Evolutionary conservation across 2,329 filamentous ascomycete genomes (phyloP), one percentile per base, ranked within the genome.

Genomic region (Chaetothyriales sp.): DNA sequence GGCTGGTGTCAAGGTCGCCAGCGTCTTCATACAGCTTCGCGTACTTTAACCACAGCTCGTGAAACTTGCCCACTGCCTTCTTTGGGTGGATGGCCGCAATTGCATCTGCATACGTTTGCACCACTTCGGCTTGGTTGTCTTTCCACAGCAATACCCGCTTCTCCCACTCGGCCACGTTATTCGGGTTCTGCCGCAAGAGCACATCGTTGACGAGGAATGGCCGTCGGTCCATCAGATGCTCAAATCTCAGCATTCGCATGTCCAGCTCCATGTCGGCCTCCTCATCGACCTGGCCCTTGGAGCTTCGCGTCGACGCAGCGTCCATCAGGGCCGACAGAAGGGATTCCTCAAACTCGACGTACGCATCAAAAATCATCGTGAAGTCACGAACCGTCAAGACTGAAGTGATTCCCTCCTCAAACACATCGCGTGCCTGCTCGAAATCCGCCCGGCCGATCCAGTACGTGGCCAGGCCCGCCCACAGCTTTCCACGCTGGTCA

Each of bases 361-460:
- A 98, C 0, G 89, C 86, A 67, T 98, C 92, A 62, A 98, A 98
- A 46, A 97, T 84, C 51, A 97, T 79, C 0, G 89, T 94, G 64
- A 98, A 98, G 69, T 98, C 92, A 51, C 92, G 83, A 45, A 98
- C 89, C 1, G 92, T 98, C 90, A 97, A 97, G 57, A 95, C 94
- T 1, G 90, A 97, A 9, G 88, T 95, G 59, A 97, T 87, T 45
- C 87, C 94, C 68, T 97, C 89, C 69, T 98, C 92, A 59, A 95
- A 97, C 2, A 94, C 77, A 66, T 98, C 92, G 58, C 94, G 77
- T 13, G 92, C 89, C 55, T 84, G 83, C 70, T 97, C 94, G 64
- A 95, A 97, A 64, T 85, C 89, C 45, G 89, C 89, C 65, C 83
- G 82, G 54, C 88, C 87, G 65, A 94, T 94, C 88, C 90, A 97